Base-by-base conservation (phyloP, 768 basidiomycete genomes). In the Filobasidium wieringae region DNA sequence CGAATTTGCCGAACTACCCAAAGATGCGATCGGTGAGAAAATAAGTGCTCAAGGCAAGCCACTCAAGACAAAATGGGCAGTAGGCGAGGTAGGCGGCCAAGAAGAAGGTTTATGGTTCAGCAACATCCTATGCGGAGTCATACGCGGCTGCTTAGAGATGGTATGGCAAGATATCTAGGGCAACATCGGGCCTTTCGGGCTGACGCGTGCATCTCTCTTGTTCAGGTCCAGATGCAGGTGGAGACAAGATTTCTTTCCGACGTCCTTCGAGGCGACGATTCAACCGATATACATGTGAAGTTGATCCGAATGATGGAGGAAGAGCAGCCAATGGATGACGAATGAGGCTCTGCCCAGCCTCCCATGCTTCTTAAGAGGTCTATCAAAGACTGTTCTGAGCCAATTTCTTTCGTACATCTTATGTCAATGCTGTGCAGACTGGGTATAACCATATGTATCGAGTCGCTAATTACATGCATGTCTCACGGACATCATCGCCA, bases 61-160 rank as follows among this genome's bases (percentile, higher is more conserved):
- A 15, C 7, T 4, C 32, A 34, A 24, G 17, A 32, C 32, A 14
- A 52, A 58, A 39, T 49, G 29, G 7, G 51, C 51, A 19, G 29
- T 40, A 19, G 51, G 51, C 49, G 53, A 47, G 5, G 27, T 37
- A 29, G 62, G 49, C 12, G 62, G 37, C 8, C 62, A 59, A 27
- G 88, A 93, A 68, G 89, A 89, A 17, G 92, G 90, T 0, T 75
- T 99, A 33, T 95, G 90, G 88, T 97, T 91, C 73, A 91, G 88
- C 74, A 97, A 97, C 74, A 85, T 97, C 40, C 77, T 95, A 1
- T 93, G 91, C 67, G 95, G 95, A 4, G 93, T 97, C 7, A 74
- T 97, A 50, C 78, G 92, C 53, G 95, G 95, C 2, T 82, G 91
- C 33, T 72, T 99, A 51, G 95, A 99, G 77, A 97, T 99, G 95